Base-by-base conservation (phyloP, 1,284 basidiomycete species). In the Ustilago xerochloae region DNA sequence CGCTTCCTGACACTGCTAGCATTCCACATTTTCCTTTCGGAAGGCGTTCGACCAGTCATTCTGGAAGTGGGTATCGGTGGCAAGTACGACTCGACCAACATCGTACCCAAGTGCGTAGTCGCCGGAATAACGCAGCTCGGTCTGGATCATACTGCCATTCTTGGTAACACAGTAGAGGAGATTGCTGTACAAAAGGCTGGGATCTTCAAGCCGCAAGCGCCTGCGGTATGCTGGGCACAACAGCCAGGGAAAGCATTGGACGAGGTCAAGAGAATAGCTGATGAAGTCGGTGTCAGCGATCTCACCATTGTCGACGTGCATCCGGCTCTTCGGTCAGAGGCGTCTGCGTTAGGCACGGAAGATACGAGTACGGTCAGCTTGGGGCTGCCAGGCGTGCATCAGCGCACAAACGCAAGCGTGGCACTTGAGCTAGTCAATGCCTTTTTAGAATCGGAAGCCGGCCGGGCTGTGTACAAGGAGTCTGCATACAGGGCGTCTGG, bases 61-160 rank as follows among this genome's bases (percentile, higher is more conserved):
- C 88, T 99, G 30, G 97, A 99, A 87, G 97, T 99, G 35, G 97
- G 97, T 15, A 92, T 99, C 20, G 97, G 97, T 16, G 97, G 97
- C 20, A 88, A 89, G 24, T 94, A 93, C 82, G 97, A 99, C 84
- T 94, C 93, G 79, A 99, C 97, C 29, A 99, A 99, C 81, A 90
- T 97, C 67, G 93, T 99, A 0, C 94, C 93, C 0, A 89, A 89
- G 66, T 97, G 97, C 0, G 84, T 95, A 20, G 92, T 92, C 5
- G 93, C 95, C 0, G 97, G 94, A 7, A 88, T 99, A 39, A 92
- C 94, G 7, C 89, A 94, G 10, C 88, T 99, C 6, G 97, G 97
- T 0, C 88, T 99, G 63, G 97, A 99, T 81, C 97, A 99, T 85
- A 90, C 92, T n/a, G 87, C 88, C 63, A 89, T 98, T 18, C 88